Conservation (phyloP, 495 filamentous ascomycete species). For the Penicillium lividum region DNA sequence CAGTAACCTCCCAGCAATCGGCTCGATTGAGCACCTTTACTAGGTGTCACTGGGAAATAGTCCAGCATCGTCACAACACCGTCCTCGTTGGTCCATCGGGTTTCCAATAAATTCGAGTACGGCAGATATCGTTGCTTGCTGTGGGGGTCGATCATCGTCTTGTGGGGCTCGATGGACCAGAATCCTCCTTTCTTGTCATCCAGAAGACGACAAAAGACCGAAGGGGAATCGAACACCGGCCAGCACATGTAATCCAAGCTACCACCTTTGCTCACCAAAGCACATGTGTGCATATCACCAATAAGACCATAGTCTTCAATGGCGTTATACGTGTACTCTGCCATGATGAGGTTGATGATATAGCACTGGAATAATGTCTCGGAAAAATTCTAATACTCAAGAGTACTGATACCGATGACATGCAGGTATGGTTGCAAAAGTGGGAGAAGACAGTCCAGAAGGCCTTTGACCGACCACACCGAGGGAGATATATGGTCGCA, state of each 20-base stretch:
- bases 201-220: slow-evolving; percentile 65
- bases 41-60: slow-evolving; percentile 60
- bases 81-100: slow-evolving; percentile 68
- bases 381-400: neutral
- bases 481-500: slow-evolving; percentile 18
- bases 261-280: slow-evolving; percentile 68
- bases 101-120: slow-evolving; percentile 70
- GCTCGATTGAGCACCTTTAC: slow-evolving; percentile 24
- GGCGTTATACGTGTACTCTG: slow-evolving; percentile 53
- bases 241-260: slow-evolving; percentile 78
- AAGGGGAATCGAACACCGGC: slow-evolving; percentile 69
- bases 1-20: slow-evolving; percentile 40
- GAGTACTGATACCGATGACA: neutral
- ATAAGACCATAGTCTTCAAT: slow-evolving; percentile 78
- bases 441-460: neutral
- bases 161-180: slow-evolving; percentile 58
- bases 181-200: slow-evolving; percentile 71
- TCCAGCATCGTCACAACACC: slow-evolving; percentile 70
- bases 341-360: slow-evolving; percentile 12
- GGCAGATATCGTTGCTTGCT: slow-evolving; percentile 73
- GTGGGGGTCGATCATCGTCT: slow-evolving; percentile 49
- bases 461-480: neutral
- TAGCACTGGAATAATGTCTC: neutral
- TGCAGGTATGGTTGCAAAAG: neutral
- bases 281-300: slow-evolving; percentile 77